phyloP scores from a whole-genome alignment of 345 rosid genomes.

The Aurinia saxatilis region DNA sequence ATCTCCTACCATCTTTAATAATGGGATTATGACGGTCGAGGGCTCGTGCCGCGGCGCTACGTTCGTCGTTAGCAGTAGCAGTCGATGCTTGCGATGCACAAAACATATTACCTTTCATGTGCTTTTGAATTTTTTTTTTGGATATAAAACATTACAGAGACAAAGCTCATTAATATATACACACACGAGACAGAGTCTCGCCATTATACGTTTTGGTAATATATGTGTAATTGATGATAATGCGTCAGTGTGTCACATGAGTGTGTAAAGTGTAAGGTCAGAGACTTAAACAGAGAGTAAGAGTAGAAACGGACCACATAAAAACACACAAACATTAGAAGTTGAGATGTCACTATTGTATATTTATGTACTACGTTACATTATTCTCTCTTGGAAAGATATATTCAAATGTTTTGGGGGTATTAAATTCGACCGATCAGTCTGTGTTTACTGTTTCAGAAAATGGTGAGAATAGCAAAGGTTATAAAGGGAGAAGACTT shows the following conservation, averaged over 20 bases:
- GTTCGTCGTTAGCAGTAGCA: constrained; percentile 32
- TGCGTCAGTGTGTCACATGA: constrained; percentile 32
- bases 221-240: background rate
- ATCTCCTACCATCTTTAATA: constrained; percentile 56
- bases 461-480: background rate
- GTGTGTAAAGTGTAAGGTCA: constrained; percentile 23
- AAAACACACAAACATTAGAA: background rate
- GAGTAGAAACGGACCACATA: constrained; percentile 25
- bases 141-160: constrained; percentile 1
- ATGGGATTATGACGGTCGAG: constrained; percentile 78
- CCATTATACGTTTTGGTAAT: background rate
- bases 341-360: constrained; percentile 31
- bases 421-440: constrained; percentile 23
- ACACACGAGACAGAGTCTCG: background rate
- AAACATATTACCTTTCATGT: constrained; percentile 51
- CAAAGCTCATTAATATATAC: constrained; percentile 9
- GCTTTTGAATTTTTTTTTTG: no score
- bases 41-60: constrained; percentile 11
- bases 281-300: constrained; percentile 21
- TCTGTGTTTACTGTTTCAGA: constrained; percentile 8
- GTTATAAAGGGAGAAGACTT: background rate
- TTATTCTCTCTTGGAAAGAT: constrained; percentile 21
- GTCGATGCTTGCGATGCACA: constrained; percentile 93
- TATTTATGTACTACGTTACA: constrained; percentile 25
- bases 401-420: constrained; percentile 3